Evolutionary conservation across 805 yeast genomes (phyloP).

Genomic region (Metschnikowia cerradonensis): DNA sequence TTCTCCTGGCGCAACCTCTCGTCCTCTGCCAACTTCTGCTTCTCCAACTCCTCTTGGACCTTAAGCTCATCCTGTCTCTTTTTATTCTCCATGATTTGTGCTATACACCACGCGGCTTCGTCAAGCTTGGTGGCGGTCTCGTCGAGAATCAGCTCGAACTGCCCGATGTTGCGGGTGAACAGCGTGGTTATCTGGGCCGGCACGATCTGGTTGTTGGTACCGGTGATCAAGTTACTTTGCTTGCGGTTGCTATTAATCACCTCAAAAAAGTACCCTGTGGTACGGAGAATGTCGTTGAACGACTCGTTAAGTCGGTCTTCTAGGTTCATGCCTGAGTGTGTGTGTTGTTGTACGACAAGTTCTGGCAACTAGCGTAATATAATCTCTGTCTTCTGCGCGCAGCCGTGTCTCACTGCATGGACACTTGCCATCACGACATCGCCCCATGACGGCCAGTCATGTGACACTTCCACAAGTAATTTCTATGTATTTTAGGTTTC

Average conservation of each 20-base stretch:
- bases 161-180: constrained; percentile 29
- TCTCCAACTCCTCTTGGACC: constrained; percentile 32
- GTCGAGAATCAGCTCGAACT: constrained; percentile 41
- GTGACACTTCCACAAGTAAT: too few relatives aligned
- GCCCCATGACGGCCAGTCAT: too few relatives aligned
- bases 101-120: constrained; percentile 43
- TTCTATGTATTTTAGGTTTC: too few relatives aligned
- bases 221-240: constrained; percentile 40
- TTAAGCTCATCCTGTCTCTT: constrained; percentile 40
- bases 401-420: neutral
- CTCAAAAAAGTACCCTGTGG: constrained; percentile 43
- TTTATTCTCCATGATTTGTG: constrained; percentile 38
- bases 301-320: constrained; percentile 38
- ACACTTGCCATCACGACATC: neutral
- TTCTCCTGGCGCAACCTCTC: constrained; percentile 20
- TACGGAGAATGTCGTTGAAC: constrained; percentile 37
- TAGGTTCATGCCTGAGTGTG: constrained; percentile 26
- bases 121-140: constrained; percentile 39
- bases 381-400: neutral
- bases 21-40: constrained; percentile 30
- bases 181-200: constrained; percentile 35
- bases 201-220: constrained; percentile 39
- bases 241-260: constrained; percentile 37
- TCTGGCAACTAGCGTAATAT: too few relatives aligned
- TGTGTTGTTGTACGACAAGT: too few relatives aligned